Conservation (phyloP, 805 yeast genomes). For the Helenozyma baotianmanensis region DNA sequence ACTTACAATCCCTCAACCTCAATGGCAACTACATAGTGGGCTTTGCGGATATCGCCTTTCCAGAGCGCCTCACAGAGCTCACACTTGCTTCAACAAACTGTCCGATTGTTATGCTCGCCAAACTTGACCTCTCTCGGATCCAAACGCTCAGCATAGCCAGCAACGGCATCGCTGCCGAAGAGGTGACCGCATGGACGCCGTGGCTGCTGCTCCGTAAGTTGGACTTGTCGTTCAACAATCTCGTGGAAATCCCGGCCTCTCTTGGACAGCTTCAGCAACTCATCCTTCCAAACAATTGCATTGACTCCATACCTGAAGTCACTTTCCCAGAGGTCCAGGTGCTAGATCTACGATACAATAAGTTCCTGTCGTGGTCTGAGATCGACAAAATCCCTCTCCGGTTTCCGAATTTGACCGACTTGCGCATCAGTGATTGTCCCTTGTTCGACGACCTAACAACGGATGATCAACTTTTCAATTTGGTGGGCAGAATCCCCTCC, state of each 20-base stretch:
- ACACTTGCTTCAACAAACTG: constrained; percentile 27
- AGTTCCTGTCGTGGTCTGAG: constrained; percentile 41
- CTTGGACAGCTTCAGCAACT: constrained; percentile 1
- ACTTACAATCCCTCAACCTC: constrained; percentile 40
- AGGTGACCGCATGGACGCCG: constrained; percentile 7
- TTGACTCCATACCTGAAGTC: constrained; percentile 2
- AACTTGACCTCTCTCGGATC: constrained; percentile 33
- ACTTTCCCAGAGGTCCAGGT: neutral
- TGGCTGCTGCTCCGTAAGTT: constrained; percentile 1
- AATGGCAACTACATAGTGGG: constrained; percentile 45
- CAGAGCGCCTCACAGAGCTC: constrained; percentile 13
- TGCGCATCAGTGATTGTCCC: constrained; percentile 55
- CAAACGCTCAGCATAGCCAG: constrained; percentile 29
- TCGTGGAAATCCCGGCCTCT: constrained; percentile 12
- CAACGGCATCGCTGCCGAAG: constrained; percentile 24
- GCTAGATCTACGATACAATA: constrained; percentile 52
- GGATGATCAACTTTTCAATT: constrained; percentile 30
- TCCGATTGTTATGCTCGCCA: constrained; percentile 10
- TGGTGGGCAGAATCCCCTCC: constrained; percentile 44
- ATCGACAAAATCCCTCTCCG: constrained; percentile 38
- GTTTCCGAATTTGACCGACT: constrained; percentile 40
- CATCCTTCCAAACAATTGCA: constrained; percentile 5
- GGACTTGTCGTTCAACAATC: constrained; percentile 40
- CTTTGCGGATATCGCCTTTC: constrained; percentile 1
- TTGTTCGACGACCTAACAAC: constrained; percentile 27